Evolutionary conservation across 176 grass and related monocot species (phyloP).

Genomic region (Leersia perrieri): DNA sequence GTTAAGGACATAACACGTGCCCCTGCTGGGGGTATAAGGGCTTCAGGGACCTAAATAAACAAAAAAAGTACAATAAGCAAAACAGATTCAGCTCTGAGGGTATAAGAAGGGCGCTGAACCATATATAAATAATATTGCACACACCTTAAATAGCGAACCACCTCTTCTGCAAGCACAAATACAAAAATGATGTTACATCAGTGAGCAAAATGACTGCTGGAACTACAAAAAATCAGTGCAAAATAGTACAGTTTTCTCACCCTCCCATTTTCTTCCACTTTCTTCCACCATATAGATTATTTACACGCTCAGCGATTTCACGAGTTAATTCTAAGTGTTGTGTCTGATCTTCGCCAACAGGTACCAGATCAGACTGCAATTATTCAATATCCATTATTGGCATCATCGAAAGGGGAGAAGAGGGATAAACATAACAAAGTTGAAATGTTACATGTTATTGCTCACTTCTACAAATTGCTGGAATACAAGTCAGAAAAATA

Average conservation of each 20-base stretch:
- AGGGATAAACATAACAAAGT: neutral
- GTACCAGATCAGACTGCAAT: conserved; percentile 93
- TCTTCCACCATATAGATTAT: conserved; percentile 89
- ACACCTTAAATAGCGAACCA: conserved; percentile 77
- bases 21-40: conserved; percentile 83
- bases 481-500: neutral
- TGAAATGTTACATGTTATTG: conserved; percentile 19
- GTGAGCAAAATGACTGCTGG: conserved; percentile 20
- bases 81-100: conserved; percentile 8
- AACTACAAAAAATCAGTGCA: neutral
- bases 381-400: conserved; percentile 25
- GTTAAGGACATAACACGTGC: conserved; percentile 94
- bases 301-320: conserved; percentile 88
- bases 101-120: conserved; percentile 11
- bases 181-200: conserved; percentile 28
- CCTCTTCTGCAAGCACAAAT: conserved; percentile 72
- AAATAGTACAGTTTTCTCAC: conserved; percentile 33
- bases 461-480: neutral
- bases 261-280: conserved; percentile 99
- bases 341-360: conserved; percentile 99
- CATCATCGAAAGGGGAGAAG: neutral
- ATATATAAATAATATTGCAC: conserved; percentile 16
- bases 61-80: conserved; percentile 28
- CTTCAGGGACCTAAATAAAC: conserved; percentile 83
- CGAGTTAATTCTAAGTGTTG: conserved; percentile 97